Percentiles rank a stretch among this genome's conserved stretches.
Evolutionary conservation across 495 filamentous ascomycete genomes (phyloP).

Genomic region (Penicillium goetzii): DNA sequence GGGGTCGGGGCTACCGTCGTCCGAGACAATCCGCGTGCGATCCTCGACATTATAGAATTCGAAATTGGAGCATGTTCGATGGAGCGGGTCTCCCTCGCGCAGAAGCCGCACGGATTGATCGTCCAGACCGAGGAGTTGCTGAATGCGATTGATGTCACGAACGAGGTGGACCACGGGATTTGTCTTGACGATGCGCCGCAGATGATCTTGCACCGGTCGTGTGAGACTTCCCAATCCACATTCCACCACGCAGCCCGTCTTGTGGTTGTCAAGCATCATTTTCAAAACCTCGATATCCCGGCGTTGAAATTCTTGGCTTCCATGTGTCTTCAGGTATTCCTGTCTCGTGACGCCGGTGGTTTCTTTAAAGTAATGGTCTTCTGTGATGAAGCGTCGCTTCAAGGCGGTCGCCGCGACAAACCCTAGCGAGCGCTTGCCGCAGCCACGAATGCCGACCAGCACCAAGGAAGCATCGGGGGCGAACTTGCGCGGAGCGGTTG

Average conservation of each 20-base stretch:
- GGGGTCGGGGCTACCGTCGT: conserved; percentile 46
- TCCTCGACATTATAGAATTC: conserved; percentile 78
- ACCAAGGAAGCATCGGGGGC: conserved; percentile 71
- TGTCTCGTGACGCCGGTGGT: conserved; percentile 66
- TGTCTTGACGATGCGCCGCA: conserved; percentile 60
- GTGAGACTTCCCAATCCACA: conserved; percentile 65
- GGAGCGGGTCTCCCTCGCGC: conserved; percentile 54
- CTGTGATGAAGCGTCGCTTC: conserved; percentile 73
- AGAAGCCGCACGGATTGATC: conserved; percentile 58
- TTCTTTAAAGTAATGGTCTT: conserved; percentile 75
- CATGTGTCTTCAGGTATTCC: conserved; percentile 64
- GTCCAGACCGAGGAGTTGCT: conserved; percentile 61
- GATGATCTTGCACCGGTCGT: conserved; percentile 58
- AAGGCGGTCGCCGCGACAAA: conserved; percentile 79
- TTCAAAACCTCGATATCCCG: conserved; percentile 69
- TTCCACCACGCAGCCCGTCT: conserved; percentile 70
- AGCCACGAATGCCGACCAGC: conserved; percentile 74
- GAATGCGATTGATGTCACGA: conserved; percentile 68
- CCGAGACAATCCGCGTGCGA: conserved; percentile 33
- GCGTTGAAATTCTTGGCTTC: conserved; percentile 66
- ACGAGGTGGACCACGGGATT: conserved; percentile 78
- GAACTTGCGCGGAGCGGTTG: conserved; percentile 56
- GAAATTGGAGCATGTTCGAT: conserved; percentile 72
- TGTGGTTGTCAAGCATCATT: conserved; percentile 66
- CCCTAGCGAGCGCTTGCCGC: conserved; percentile 77